Percentiles rank a stretch among this genome's conserved stretches.
These are phyloP conservation scores for Colletotrichum coccodes DNA, from an alignment of 2,329 filamentous ascomycete genomes.

Conservation along the genomic window DNA sequence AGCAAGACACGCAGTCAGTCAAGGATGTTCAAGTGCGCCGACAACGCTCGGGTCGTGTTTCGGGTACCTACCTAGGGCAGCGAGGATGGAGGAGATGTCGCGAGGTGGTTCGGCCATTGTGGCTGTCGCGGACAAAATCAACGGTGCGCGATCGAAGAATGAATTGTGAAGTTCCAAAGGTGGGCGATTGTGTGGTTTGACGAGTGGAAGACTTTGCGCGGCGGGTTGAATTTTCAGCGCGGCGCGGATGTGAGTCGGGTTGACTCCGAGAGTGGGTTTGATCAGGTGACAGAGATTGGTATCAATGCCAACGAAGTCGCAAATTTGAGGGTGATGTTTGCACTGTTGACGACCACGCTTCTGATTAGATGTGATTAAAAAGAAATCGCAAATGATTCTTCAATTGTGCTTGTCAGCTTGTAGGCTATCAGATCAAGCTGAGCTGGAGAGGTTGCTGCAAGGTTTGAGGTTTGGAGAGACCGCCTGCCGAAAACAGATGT, in stretches of 20 bases:
- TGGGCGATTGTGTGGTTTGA: neutral
- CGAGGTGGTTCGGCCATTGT: constrained; percentile 51
- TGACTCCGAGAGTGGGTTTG: constrained; percentile 21
- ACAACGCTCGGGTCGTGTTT: constrained; percentile 16
- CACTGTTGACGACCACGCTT: neutral
- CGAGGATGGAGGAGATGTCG: constrained; percentile 58
- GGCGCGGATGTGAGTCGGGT: neutral
- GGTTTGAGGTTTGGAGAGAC: constrained; percentile 29
- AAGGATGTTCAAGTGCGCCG: constrained; percentile 30
- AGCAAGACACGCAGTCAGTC: constrained; percentile 29
- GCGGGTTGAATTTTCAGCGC: constrained; percentile 28
- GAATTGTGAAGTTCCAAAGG: neutral
- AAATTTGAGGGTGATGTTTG: neutral
- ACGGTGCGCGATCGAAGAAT: neutral
- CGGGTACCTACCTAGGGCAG: constrained; percentile 55
- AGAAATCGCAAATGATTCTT: neutral
- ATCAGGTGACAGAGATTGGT: constrained; percentile 21
- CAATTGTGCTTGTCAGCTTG: constrained; percentile 7
- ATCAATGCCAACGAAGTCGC: constrained; percentile 6
- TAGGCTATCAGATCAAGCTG: constrained; percentile 7
- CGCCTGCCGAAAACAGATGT: constrained; percentile 28
- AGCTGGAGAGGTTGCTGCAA: constrained; percentile 10
- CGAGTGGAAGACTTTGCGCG: constrained; percentile 4
- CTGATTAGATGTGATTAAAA: neutral
- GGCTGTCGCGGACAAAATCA: neutral